Evolutionary conservation across 176 grass and related monocot genomes (phyloP), one percentile per base, ranked within the genome.

Genomic region (Triticum aestivum): DNA sequence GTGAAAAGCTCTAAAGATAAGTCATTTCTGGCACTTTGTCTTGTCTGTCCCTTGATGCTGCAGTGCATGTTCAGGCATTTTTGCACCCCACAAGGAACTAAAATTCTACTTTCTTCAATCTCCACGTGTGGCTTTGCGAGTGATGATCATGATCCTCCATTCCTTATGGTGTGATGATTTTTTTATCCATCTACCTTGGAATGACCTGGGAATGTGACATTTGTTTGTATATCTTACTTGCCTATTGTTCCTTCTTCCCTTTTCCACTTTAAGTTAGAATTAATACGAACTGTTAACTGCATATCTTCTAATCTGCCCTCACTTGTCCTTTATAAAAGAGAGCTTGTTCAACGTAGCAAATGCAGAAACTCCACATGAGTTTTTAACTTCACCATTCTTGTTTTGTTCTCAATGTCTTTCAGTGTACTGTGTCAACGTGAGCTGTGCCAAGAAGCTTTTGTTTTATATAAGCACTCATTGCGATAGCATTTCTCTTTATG

Each of bases 381-480:
- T 69, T 77, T 66, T 54, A 21, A 37, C 20, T 18, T 47, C 44
- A 29, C 12, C 85, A 54, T 74, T 39, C 15, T 84, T 10, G 29
- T 75, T 75, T 89, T 47, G 34, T 21, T 56, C 2, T 49, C 41
- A 26, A 4, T 79, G 33, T 83, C 37, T 83, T 34, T 77, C 33
- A 23, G 12, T 39, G 23, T 78, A 37, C 30, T 23, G 18, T 77
- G 52, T 65, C 14, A 78, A 86, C 62, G 42, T 72, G 54, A 54
- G 23, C 64, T 23, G 58, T 72, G 73, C 8, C 6, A 59, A 78
- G 61, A 61, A 30, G 15, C 8, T 45, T 73, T 73, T 49, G 24
- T 85, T 49, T 61, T 73, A 77, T 73, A 77, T 73, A 58, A 68
- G 80, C 58, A 81, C 14, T 84, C 24, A 80, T 39, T 69, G 61